Conservation (phyloP, 768 basidiomycete genomes). For the Mycena alexandri region DNA sequence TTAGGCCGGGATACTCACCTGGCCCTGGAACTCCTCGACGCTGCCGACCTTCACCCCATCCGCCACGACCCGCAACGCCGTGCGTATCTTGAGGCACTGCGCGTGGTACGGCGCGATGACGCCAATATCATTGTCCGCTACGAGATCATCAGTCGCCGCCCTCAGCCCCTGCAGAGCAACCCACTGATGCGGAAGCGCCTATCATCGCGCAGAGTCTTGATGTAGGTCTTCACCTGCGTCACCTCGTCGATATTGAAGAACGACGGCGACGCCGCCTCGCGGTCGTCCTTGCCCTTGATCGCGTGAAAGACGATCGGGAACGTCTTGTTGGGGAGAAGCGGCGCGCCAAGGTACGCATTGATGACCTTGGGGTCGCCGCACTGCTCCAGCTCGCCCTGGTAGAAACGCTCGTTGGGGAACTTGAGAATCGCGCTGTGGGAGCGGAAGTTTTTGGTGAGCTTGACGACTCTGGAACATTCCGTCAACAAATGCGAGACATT, state of each 20-base stretch:
- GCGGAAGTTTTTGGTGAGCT: constrained; percentile 74
- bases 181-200: constrained; percentile 57
- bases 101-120: constrained; percentile 75
- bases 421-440: constrained; percentile 71
- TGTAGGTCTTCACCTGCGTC: constrained; percentile 65
- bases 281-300: constrained; percentile 69
- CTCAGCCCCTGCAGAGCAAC: constrained; percentile 28
- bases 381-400: constrained; percentile 63
- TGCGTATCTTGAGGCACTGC: constrained; percentile 64
- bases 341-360: constrained; percentile 53
- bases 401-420: constrained; percentile 74
- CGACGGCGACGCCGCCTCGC: constrained; percentile 77
- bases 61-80: constrained; percentile 47
- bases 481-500: constrained; percentile 18
- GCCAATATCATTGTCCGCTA: constrained; percentile 68
- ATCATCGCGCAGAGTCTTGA: constrained; percentile 52
- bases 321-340: constrained; percentile 55
- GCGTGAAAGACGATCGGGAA: constrained; percentile 77
- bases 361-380: constrained; percentile 59
- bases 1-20: constrained; percentile 48
- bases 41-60: constrained; percentile 70
- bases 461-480: constrained; percentile 62
- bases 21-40: constrained; percentile 77
- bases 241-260: constrained; percentile 79
- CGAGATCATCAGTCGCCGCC: not conserved